Evolutionary conservation across 73 alveolate species (phyloP), one percentile per base, ranked within the genome.

Genomic region (Paramecium biaurelia): DNA sequence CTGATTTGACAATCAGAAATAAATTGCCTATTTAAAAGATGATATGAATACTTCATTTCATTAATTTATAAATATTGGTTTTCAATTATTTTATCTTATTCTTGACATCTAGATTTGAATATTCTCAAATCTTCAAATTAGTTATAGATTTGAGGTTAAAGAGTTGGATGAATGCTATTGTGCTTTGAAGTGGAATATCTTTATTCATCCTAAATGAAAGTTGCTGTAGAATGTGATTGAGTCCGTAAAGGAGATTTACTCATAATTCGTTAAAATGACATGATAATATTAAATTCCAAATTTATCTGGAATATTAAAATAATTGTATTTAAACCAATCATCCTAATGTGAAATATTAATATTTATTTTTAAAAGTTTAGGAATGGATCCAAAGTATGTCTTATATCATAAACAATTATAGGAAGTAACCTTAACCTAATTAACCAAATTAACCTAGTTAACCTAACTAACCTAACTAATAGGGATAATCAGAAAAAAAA

Each of bases 401-500:
- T 26, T 30, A 32, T 12, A 7, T 5, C 24, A 35, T 12, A 74
- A 74, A 74, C 35, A 18, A 53, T 37, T n/a, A 9, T 74, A 37
- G 59, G 32, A 34, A 74, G 0, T 2, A 74, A 32, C 87, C 84
- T 12, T 18, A 74, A 12, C 67, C 87, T 35, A 53, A 53, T 18
- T 53, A 53, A 53, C 68, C 68, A 5, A 18, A 14, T 53, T 53
- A 53, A 53, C 68, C 28, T 6, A 53, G 18, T 14, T 53, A 53
- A 53, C 5, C 68, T 1, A 41, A 32, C 18, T 41, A 26, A 63
- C 49, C 43, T 7, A 26, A 11, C 20, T 63, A 63, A 63, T 63
- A 63, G 28, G 49, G 49, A 63, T 32, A 63, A 63, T 24, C 90
- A 70, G 94, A 89, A 32, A 89, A 89, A 58, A 89, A 89, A 34